Evolutionary conservation across 495 filamentous ascomycete species (phyloP), one percentile per base, ranked within the genome.

Genomic region (Daldinia concentrica): DNA sequence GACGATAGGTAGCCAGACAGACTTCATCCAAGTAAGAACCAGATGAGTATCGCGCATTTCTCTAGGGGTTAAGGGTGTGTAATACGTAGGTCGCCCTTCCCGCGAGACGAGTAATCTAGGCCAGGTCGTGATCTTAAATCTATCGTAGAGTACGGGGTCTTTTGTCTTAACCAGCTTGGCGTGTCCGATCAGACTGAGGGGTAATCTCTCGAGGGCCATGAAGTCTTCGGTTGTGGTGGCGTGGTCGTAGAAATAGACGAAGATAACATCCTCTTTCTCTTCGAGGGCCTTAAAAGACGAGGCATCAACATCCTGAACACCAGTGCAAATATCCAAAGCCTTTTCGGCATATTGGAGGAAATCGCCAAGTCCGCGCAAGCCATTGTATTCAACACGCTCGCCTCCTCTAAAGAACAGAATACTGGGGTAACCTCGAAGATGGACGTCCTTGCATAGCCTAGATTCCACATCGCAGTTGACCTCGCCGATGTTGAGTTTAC

Each of bases 1-100:
- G 17, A 99, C 93, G 61, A 99, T 95, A n/a, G 95, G 95, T 34
- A 97, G 86, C 96, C 96, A 99, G 24, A 97, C 93, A 19, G 88
- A 91, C 68, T 91, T 91, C 95, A 98, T 98, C 95, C 95, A 99
- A 64, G 83, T 84, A 2, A 97, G 86, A 17, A 99, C 86, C 75
- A 90, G 85, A 32, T 88, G 85, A 66, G 90, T 90, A 69, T 98
- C 93, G 51, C 95, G 88, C 92, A 97, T 97, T 62, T 97, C 92
- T 69, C 89, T 87, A 1, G 95, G 95, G 1, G 91, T 88, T 19
- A 98, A 84, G 15, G 89, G 90, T 37, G 87, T 90, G 80, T 95
- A 99, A 76, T 97, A 97, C 8, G 88, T 95, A 56, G 95, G 90
- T 11, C 91, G 88, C 8, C 93, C 93, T 78, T 98, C 94, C 55